phyloP scores from a whole-genome alignment of 768 basidiomycete genomes.

The Mycena indigotica region DNA sequence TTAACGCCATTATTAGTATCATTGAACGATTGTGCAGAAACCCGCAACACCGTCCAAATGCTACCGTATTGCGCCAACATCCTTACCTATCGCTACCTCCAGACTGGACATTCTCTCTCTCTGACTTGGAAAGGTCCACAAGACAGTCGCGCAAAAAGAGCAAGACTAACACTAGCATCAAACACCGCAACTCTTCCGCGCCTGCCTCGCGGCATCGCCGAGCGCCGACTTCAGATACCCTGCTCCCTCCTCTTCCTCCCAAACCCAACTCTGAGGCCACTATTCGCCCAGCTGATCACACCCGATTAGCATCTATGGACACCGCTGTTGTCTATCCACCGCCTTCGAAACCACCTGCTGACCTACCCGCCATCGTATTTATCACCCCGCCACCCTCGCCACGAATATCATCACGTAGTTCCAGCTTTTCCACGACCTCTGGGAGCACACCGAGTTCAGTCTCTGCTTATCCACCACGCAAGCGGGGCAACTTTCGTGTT shows the following conservation, averaged over 20 bases:
- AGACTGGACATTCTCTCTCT: constrained; percentile 47
- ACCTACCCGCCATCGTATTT: constrained; percentile 36
- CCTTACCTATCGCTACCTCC: constrained; percentile 59
- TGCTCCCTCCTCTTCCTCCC: constrained; percentile 13
- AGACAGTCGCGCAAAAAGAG: not conserved
- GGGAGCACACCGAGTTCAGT: constrained; percentile 19
- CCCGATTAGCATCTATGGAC: no score
- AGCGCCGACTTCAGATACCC: constrained; percentile 2
- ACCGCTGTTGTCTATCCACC: constrained; percentile 12
- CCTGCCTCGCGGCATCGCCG: constrained; percentile 17
- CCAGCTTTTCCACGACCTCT: constrained; percentile 23
- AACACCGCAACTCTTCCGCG: constrained; percentile 21
- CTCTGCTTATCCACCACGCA: constrained; percentile 13
- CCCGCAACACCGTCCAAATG: constrained; percentile 69
- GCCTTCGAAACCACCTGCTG: not conserved
- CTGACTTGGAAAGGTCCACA: constrained; percentile 21
- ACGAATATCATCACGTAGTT: constrained; percentile 19
- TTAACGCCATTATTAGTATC: not conserved
- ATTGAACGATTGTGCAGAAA: constrained; percentile 47
- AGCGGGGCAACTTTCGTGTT: constrained; percentile 32
- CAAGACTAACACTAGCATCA: not conserved
- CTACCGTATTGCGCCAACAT: constrained; percentile 64
- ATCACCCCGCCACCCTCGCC: constrained; percentile 35
- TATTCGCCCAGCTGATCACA: constrained; percentile 6
- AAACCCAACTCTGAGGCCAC: constrained; percentile 5